Base-by-base conservation (phyloP, 108 stramenopile species). In the Nannochloropsis salina region DNA sequence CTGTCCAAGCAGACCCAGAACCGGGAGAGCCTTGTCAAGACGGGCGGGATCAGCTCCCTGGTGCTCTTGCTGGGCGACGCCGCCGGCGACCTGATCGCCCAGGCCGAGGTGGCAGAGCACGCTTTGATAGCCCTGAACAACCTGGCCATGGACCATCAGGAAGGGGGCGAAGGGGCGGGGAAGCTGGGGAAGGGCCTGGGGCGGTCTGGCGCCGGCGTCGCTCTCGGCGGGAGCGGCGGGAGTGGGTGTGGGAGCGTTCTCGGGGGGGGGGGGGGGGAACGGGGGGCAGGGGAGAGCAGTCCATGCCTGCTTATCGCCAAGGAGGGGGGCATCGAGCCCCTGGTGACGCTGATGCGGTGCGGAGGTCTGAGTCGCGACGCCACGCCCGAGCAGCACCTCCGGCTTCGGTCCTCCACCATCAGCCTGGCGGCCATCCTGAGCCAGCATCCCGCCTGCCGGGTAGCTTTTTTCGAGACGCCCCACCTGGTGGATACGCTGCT, bases 1-100 rank as follows among this genome's bases (percentile, higher is more conserved):
- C 61, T 74, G 61, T 74, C 61, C 20, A 74, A n/a, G 61, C 61
- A 74, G n/a, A n/a, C 61, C 15, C 61, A 74, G 61, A 74, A 74
- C 61, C 61, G 61, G n/a, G 15, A 15, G n/a, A 2, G 20, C 20
- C 61, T 74, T 15, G 61, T 74, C n/a, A 74, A n/a, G 6, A 74
- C 61, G n/a, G 61, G 61, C 15, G 61, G 61, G n/a, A 74, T 74
- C 6, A n/a, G 20, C 2, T 74, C 61, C 61, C n/a, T 74, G 61
- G 61, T 74, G 20, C n/a, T 74, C 20, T 74, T 74, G 6, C n/a
- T 74, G 61, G 61, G 61, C 20, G 61, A 74, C n/a, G 61, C 61
- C 15, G 61, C 61, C 20, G 61, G 61, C 6, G 61, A 74, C 4
- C 61, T 74, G 61, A 74, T n/a, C n/a, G 61, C 61, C n/a, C 61